Percentiles rank a stretch among this genome's conserved stretches.
These are phyloP conservation scores for Ophiosphaerella korrae DNA, from an alignment of 2,329 filamentous ascomycete species.

Conservation along the genomic window DNA sequence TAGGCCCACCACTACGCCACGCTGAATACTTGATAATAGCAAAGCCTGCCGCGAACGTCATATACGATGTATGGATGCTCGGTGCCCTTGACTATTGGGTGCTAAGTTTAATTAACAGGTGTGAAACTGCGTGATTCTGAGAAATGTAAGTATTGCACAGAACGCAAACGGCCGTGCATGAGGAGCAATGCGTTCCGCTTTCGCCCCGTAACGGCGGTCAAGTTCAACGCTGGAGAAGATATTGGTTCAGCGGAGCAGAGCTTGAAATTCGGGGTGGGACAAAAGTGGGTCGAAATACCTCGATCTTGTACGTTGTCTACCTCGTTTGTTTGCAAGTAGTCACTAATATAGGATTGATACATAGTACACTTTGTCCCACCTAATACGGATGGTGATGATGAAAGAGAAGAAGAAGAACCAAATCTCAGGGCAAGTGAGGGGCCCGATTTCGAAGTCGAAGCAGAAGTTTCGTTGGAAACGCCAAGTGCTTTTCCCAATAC, in stretches of 20 bases:
- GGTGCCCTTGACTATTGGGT: background rate
- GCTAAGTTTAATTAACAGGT: constrained; percentile 22
- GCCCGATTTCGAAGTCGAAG: constrained; percentile 8
- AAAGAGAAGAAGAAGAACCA: constrained; percentile 12
- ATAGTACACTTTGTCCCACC: constrained; percentile 36
- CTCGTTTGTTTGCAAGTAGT: background rate
- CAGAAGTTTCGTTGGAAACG: background rate
- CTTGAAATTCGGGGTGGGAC: constrained; percentile 28
- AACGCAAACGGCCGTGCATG: constrained; percentile 33
- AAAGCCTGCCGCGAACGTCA: constrained; percentile 40
- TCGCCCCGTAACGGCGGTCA: constrained; percentile 35
- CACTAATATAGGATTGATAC: background rate
- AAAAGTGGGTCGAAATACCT: constrained; percentile 38
- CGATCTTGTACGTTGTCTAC: constrained; percentile 23
- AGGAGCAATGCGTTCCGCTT: constrained; percentile 39
- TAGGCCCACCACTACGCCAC: constrained; percentile 9
- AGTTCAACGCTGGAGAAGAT: constrained; percentile 40
- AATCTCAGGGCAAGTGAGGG: constrained; percentile 13
- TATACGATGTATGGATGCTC: constrained; percentile 33
- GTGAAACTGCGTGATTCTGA: constrained; percentile 35
- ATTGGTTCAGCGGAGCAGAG: constrained; percentile 37
- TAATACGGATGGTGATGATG: constrained; percentile 34
- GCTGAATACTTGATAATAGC: constrained; percentile 18
- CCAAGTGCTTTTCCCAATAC: too few relatives aligned
- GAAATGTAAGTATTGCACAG: constrained; percentile 39